Conservation (phyloP, 75 land plant genomes). For the Sequoia sempervirens region DNA sequence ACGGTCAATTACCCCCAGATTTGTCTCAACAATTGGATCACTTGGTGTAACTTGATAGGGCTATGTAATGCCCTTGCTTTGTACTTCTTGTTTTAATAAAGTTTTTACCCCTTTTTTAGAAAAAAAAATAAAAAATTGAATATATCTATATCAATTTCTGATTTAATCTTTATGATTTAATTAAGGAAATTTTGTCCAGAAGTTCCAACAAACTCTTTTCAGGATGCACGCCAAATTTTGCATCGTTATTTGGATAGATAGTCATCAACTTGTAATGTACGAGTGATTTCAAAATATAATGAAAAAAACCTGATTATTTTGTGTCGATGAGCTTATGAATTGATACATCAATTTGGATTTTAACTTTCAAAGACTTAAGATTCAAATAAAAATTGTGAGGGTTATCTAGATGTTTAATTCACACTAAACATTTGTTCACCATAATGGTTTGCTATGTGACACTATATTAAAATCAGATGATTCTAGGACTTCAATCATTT, state of each 20-base stretch:
- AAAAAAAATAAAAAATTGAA: no score
- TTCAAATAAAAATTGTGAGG: background rate
- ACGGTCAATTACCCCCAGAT: no score
- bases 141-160: no score
- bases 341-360: background rate
- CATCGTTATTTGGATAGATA: background rate
- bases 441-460: background rate
- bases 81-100: no score
- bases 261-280: background rate
- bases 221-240: background rate
- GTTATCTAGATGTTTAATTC: background rate
- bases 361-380: background rate
- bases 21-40: no score
- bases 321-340: background rate
- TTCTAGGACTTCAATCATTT: background rate
- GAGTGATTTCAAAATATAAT: background rate
- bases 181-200: no score
- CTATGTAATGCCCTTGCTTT: no score
- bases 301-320: background rate
- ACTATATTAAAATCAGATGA: background rate
- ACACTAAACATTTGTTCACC: background rate
- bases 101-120: no score
- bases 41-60: no score
- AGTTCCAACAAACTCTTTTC: no score
- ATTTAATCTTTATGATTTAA: no score